A percentile compares a stretch with the other conserved stretches of the same genome.
phyloP scores from a whole-genome alignment of 495 filamentous ascomycete species.

The Trichoderma virens region DNA sequence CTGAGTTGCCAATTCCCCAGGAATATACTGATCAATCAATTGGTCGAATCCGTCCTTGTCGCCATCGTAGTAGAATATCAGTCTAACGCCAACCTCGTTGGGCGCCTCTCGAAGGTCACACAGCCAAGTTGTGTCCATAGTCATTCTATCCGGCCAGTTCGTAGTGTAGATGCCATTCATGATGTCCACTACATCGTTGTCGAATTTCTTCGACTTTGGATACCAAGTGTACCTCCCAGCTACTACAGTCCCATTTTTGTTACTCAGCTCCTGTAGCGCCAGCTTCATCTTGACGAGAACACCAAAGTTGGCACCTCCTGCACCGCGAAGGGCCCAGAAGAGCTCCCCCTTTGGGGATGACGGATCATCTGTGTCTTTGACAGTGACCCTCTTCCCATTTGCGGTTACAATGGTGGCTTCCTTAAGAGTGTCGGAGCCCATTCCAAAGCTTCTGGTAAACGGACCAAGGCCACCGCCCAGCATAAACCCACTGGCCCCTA shows the following conservation, averaged over 20 bases:
- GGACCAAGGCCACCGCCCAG: conserved; percentile 46
- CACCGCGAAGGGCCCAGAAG: conserved; percentile 51
- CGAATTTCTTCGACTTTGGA: background rate
- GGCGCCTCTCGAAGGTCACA: conserved; percentile 20
- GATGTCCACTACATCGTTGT: too few relatives aligned
- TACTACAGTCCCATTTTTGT: background rate
- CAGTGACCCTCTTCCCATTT: conserved; percentile 38
- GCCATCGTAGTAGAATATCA: background rate
- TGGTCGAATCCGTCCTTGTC: conserved; percentile 11
- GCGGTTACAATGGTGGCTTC: conserved; percentile 42
- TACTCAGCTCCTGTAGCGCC: background rate
- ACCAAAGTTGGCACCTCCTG: conserved; percentile 4
- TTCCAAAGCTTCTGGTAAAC: conserved; percentile 31
- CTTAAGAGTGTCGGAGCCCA: conserved; percentile 40
- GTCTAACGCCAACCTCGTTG: conserved; percentile 12
- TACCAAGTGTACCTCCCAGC: conserved; percentile 3
- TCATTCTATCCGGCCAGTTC: conserved; percentile 10
- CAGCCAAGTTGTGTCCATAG: conserved; percentile 24
- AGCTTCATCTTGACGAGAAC: background rate
- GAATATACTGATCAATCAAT: conserved; percentile 11
- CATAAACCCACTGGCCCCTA: conserved; percentile 43
- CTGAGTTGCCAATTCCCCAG: conserved; percentile 8
- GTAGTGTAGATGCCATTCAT: background rate
- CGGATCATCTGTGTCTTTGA: conserved; percentile 30
- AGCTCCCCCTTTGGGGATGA: conserved; percentile 37